Conservation (phyloP, 495 filamentous ascomycete species). For the Neurospora sp. region DNA sequence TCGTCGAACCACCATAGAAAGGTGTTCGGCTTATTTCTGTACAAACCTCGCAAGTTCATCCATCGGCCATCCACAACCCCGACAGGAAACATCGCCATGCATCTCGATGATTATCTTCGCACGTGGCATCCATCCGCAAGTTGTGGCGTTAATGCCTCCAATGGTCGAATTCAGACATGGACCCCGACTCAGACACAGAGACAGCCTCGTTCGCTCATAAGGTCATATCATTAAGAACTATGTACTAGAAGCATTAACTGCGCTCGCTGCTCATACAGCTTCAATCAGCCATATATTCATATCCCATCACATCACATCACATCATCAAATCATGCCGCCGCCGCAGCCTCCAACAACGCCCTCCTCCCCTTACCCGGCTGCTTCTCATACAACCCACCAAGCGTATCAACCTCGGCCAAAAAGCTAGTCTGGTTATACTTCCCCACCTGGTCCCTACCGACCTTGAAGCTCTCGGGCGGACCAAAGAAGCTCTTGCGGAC, state of each 20-base stretch:
- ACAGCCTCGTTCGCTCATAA: background rate
- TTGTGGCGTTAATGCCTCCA: background rate
- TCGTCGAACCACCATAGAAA: too few relatives aligned
- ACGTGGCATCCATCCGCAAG: background rate
- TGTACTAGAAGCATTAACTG: background rate
- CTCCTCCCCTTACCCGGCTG: background rate
- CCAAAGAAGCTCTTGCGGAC: constrained; percentile 55
- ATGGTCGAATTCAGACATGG: background rate
- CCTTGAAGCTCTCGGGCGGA: constrained; percentile 54
- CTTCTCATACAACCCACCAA: constrained; percentile 7
- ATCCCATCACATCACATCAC: background rate
- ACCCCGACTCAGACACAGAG: background rate
- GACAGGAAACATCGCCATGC: background rate
- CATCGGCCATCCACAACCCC: background rate
- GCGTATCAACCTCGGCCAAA: constrained; percentile 14
- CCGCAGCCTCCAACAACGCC: background rate
- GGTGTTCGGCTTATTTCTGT: too few relatives aligned
- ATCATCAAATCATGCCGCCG: background rate
- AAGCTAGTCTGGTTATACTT: constrained; percentile 32
- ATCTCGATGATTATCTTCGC: background rate
- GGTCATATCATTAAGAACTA: background rate
- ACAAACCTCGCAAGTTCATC: too few relatives aligned
- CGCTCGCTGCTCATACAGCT: background rate
- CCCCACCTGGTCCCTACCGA: constrained; percentile 33
- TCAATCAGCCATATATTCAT: background rate